These are phyloP conservation scores for Pestalotiopsis sp. DNA, from an alignment of 2,329 filamentous ascomycete species.

Conservation along the genomic window DNA sequence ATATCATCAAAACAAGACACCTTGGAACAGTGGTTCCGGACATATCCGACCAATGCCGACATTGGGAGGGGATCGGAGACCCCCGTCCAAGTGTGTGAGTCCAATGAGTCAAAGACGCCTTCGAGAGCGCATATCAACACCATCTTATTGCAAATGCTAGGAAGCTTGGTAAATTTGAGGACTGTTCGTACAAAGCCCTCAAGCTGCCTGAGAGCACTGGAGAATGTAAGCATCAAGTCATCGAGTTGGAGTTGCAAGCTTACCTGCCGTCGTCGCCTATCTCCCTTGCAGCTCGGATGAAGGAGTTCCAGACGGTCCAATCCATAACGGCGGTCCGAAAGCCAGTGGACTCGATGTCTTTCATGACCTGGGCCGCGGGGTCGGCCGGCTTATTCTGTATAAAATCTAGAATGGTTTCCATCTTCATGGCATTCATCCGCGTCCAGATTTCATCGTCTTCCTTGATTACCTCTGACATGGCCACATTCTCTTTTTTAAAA, in stretches of 20 bases:
- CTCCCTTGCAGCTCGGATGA: conserved; percentile 39
- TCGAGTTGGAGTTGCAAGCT: conserved; percentile 8
- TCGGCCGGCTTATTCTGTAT: background rate
- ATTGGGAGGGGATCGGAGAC: too few relatives aligned
- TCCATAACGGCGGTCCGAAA: conserved; percentile 14
- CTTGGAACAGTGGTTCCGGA: conserved; percentile 36
- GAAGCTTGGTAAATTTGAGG: conserved; percentile 9
- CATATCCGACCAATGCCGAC: conserved; percentile 32
- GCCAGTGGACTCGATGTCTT: background rate
- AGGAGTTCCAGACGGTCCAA: conserved; percentile 40
- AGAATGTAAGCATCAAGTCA: background rate
- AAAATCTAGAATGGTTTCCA: background rate
- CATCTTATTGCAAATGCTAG: conserved; percentile 15
- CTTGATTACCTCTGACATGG: background rate
- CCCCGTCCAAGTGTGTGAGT: background rate
- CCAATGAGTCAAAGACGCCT: conserved; percentile 14
- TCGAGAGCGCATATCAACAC: conserved; percentile 15
- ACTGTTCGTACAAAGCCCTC: conserved; percentile 16
- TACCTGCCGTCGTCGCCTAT: conserved; percentile 36
- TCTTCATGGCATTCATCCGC: background rate
- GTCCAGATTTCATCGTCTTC: background rate
- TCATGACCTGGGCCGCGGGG: background rate
- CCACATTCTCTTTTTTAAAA: conserved; percentile 9
- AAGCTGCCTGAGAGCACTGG: conserved; percentile 21
- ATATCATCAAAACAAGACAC: conserved; percentile 49